Evolutionary conservation across 1,284 basidiomycete genomes (phyloP).

Genomic region (Boletellus sp.): DNA sequence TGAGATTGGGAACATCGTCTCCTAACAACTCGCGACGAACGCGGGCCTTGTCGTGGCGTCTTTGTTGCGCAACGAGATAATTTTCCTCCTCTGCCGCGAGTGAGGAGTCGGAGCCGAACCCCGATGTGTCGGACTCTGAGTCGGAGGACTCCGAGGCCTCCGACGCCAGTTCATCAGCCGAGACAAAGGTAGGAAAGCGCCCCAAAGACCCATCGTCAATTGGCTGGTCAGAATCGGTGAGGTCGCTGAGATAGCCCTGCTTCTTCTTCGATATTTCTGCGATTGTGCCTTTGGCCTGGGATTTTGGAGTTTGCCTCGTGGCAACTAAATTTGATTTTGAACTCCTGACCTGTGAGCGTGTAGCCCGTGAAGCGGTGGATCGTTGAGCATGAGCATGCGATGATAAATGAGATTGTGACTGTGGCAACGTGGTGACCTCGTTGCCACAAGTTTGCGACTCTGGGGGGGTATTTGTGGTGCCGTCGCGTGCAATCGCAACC

Average conservation of each 20-base stretch:
- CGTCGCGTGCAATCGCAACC: slow-evolving; percentile 26
- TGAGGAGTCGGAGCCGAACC: slow-evolving; percentile 53
- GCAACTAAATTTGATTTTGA: slow-evolving; percentile 33
- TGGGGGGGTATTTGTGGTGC: slow-evolving; percentile 21
- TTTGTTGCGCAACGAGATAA: slow-evolving; percentile 52
- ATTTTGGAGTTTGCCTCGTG: slow-evolving; percentile 32
- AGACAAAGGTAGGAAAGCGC: slow-evolving; percentile 66
- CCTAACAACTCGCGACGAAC: slow-evolving; percentile 54
- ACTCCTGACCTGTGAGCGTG: slow-evolving; percentile 23
- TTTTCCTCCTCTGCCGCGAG: slow-evolving; percentile 61
- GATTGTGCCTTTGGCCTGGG: slow-evolving; percentile 40
- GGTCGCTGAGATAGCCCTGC: slow-evolving; percentile 27
- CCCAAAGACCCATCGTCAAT: slow-evolving; percentile 36
- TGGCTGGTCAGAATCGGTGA: slow-evolving; percentile 34
- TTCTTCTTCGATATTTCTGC: slow-evolving; percentile 39
- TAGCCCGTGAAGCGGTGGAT: slow-evolving; percentile 22
- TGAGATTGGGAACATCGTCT: slow-evolving; percentile 46
- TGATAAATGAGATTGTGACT: slow-evolving; percentile 35
- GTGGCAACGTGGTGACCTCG: slow-evolving; percentile 32
- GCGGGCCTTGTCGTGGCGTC: slow-evolving; percentile 44
- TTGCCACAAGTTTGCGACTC: slow-evolving; percentile 24
- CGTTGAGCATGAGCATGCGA: slow-evolving; percentile 21
- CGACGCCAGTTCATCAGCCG: slow-evolving; percentile 54
- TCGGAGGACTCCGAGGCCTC: slow-evolving; percentile 43
- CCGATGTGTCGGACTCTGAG: slow-evolving; percentile 36